Base-by-base conservation (phyloP, 208 protist species). In the Acanthamoeba royreba region DNA sequence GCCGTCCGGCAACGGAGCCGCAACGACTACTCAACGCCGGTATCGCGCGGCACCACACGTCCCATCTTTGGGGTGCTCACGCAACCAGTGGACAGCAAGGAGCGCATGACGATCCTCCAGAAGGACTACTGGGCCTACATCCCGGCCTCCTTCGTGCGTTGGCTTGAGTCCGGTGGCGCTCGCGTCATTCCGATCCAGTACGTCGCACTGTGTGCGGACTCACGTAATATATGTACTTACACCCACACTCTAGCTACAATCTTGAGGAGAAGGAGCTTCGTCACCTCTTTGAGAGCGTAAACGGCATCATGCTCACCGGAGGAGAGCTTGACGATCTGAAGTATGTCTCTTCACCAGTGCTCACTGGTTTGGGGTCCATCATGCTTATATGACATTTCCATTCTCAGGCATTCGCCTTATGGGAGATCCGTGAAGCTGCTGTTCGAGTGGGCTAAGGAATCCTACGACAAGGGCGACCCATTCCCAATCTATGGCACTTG, bases 401-500 rank as follows among this genome's bases (percentile, higher is more conserved):
- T 25, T 13, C 2, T 89, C 19, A 85, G 31, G 13, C 66, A 96
- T 31, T 90, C 92, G 22, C 93, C 42, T 0, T 95, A 95, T 46
- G 47, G 40, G 2, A 8, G 63, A 8, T 86, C 17, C n/a, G 53
- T 58, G 19, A 79, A 52, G 53, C 49, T 81, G 15, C 45, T 96
- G 25, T 95, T 66, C 46, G 15, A 95, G 61, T 89, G 35, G 83
- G 79, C 79, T n/a, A 61, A 45, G 35, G 22, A 96, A 0, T 42
- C 86, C 33, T 91, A 96, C 89, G 53, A 97, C 17, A 45, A 69
- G 33, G 94, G 93, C 25, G 93, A 96, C 46, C 63, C 97, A 45
- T 97, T 97, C 47, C 96, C 96, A 15, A 33, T 97, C 9, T 96
- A 77, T 61, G 96, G 96, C 2, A 97, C 96, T 7, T 97, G 96